Evolutionary conservation across 129 eudicot species (phyloP), one percentile per base, ranked within the genome.

Genomic region (Centella asiatica): DNA sequence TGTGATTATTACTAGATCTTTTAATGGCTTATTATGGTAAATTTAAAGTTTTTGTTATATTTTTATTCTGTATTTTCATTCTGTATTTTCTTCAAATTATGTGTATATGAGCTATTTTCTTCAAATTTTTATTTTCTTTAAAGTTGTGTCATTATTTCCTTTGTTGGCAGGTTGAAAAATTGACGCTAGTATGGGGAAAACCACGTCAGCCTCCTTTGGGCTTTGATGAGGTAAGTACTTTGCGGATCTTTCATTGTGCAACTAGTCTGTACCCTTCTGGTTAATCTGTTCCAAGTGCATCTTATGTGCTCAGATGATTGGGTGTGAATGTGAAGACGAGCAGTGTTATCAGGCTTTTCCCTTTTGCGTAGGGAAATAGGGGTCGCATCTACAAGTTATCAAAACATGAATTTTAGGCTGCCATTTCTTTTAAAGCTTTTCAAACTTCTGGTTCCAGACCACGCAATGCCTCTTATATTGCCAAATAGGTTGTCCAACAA

Each of bases 201-300:
- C 99, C 96, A 69, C 92, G 99, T 1, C 99, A 87, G 62, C 82
- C 81, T 72, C 95, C 96, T 37, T 48, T 93, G 76, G 84, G 93
- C 20, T 53, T 33, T 71, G 81, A 77, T 75, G 99, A 88, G 96
- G 99, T 93, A 80, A 49, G 66, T 14, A 32, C 48, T 32, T 18
- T 48, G 32, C 11, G 23, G 8, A 37, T 3, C 42, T 37, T 36
- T 37, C 8, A n/a, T n/a, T n/a, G n/a, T n/a, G n/a, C n/a, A n/a
- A n/a, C n/a, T n/a, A n/a, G n/a, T n/a, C n/a, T n/a, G n/a, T n/a
- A n/a, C n/a, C n/a, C 15, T 15, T 15, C 15, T 12, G 59, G 18
- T 24, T 31, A 25, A 8, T 51, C 10, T 54, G 28, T 10, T 9
- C 24, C 39, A 55, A 4, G 28, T 58, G 13, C n/a, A n/a, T n/a